Base-by-base conservation (phyloP, 495 filamentous ascomycete genomes). In the Neurospora sp. region DNA sequence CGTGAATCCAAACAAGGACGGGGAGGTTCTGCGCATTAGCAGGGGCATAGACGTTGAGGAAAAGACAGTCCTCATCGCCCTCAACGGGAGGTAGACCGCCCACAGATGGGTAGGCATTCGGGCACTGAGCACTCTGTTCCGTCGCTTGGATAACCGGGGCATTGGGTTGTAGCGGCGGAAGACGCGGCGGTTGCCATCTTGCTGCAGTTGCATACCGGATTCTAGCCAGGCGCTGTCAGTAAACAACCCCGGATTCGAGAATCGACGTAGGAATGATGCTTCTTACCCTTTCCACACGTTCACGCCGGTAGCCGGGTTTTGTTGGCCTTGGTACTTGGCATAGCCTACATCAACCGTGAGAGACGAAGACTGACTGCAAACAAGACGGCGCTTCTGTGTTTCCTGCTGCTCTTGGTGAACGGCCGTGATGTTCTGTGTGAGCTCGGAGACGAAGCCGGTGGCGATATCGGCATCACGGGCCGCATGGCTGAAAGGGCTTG, bases 1-100 rank as follows among this genome's bases (percentile, higher is more conserved):
- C 84, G 79, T 88, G 84, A 72, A 86, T 85, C 76, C 77, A 86
- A 23, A 86, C 79, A 9, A 86, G 46, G 18, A 85, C 83, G 1
- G 83, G 83, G 18, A 85, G 72, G 27, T 73, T 75, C 42, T 75
- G 73, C 41, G 78, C 79, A 46, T 79, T 80, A 10, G 80, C 69
- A 0, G 84, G 84, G 11, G 82, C 81, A 38, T 77, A 74, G 16
- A 86, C 77, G 70, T 83, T 84, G 20, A 86, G 72, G 71, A 83
- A 85, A 4, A 86, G 81, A 38, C 83, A 85, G 71, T 85, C 83
- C 71, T 84, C 83, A 39, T 79, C 72, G 12, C 76, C 79, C 7
- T 76, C 75, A 37, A 76, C 44, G 70, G 70, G 72, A 14, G 74
- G 31, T 0, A 69, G 46, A 20, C 20, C n/a, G 18, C 74, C 76